Conservation (phyloP, 305 asterid genomes). For the Ajuga reptans region DNA sequence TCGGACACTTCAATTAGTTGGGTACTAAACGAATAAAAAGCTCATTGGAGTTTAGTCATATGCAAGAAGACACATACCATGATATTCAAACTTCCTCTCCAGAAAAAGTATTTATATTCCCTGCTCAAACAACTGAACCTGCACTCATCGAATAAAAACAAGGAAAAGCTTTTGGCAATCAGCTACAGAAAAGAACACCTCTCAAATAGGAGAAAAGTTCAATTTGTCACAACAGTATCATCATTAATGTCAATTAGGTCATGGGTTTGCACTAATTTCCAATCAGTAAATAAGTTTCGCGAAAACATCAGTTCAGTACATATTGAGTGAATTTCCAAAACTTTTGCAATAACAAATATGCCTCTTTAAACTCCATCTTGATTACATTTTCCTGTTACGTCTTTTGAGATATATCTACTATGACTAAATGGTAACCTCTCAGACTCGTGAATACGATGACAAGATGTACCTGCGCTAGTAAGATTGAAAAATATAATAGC, state of each 20-base stretch:
- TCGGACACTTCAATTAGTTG: slow-evolving; percentile 6
- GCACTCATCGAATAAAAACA: slow-evolving; percentile 25
- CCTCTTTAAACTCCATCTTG: neutral
- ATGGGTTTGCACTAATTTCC: neutral
- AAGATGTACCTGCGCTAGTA: neutral
- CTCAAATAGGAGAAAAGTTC: slow-evolving; percentile 5
- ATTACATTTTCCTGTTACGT: neutral
- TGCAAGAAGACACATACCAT: slow-evolving; percentile 34
- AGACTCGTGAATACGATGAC: neutral
- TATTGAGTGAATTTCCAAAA: neutral
- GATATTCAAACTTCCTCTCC: slow-evolving; percentile 69
- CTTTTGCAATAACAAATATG: neutral
- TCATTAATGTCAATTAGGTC: neutral
- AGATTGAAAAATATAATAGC: neutral
- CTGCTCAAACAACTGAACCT: slow-evolving; percentile 93
- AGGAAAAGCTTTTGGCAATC: neutral
- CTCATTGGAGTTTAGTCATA: slow-evolving; percentile 9
- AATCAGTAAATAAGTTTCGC: neutral
- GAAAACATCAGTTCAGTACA: neutral
- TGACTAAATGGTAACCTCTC: neutral
- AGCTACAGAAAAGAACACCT: neutral
- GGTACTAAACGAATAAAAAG: slow-evolving; percentile 8
- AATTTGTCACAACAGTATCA: neutral
- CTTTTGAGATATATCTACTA: neutral
- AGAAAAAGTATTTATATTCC: slow-evolving; percentile 85